Base-by-base conservation (phyloP, 768 basidiomycete genomes). In the Agrocybe praecox region DNA sequence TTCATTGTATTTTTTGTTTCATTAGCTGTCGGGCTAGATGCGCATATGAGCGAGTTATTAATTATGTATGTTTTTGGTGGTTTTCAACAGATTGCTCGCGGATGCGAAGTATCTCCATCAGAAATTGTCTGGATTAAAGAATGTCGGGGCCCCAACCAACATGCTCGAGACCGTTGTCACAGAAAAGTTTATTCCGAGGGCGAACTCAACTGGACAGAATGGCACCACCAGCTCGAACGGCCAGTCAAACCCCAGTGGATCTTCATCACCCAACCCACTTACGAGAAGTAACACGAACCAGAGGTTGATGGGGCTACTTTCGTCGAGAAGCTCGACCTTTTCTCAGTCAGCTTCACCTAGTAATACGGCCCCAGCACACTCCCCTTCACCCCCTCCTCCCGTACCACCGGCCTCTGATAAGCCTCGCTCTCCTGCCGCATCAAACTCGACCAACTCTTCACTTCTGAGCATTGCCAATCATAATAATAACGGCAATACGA, bases 141-240 rank as follows among this genome's bases (percentile, higher is more conserved):
- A 90, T 65, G 84, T 90, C 19, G 79, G 81, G 18, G 80, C 85
- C 0, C 87, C 89, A 0, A 87, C 87, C 12, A 81, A 79, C 17
- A 92, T 94, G 85, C 82, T 97, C 19, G 90, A 92, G 72, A 92
- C 86, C 10, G 85, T 97, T 52, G 86, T 96, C 55, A 77, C 84
- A 46, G 94, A 96, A 74, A 94, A 95, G 69, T 62, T 76, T n/a
- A 67, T 88, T 49, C 79, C 81, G 46, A 74, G 76, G 52, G 46
- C 26, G 26, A 29, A 29, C 26, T 29, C 26, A 29, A 29, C 69
- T 49, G 63, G 64, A 49, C 57, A 58, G 29, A 54, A 61, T 43
- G 24, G 63, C n/a, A 64, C 47, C 50, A 26, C 53, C 49, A 52
- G 49, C n/a, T 49, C 56, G 10, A 49, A 43, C 26, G 33, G 47